phyloP scores from a whole-genome alignment of 163 green algal genomes.

The Scenedesmus sp. region DNA sequence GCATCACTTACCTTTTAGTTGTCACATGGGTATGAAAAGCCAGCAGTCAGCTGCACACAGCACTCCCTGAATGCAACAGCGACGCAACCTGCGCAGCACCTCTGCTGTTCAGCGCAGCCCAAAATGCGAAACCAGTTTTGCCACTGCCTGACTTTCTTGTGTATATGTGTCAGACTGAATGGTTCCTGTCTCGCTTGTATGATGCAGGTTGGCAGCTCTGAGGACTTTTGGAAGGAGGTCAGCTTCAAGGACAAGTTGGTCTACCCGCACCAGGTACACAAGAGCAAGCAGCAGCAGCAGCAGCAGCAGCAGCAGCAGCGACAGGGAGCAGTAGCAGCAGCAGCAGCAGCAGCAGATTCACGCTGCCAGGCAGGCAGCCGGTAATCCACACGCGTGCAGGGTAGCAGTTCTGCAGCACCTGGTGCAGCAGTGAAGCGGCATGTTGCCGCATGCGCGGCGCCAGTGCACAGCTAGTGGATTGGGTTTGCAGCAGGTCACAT shows the following conservation, averaged over 20 bases:
- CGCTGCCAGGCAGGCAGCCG: not conserved
- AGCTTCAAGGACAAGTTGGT: slow-evolving; percentile 25
- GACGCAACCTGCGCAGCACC: too few relatives aligned
- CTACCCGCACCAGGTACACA: slow-evolving; percentile 17
- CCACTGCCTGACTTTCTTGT: not conserved
- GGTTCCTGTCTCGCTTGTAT: not conserved
- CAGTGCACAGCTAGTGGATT: too few relatives aligned
- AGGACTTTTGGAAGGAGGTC: slow-evolving; percentile 46
- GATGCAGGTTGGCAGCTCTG: slow-evolving; percentile 32
- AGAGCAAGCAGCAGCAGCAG: not conserved
- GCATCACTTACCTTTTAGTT: too few relatives aligned
- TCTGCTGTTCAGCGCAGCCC: too few relatives aligned
- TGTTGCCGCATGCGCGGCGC: too few relatives aligned
- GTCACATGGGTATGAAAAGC: too few relatives aligned
- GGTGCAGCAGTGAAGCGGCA: not conserved
- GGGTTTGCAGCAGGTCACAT: not conserved
- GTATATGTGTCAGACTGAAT: not conserved
- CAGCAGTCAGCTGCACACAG: too few relatives aligned
- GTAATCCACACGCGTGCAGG: not conserved
- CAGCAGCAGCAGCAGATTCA: not conserved
- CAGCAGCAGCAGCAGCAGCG: not conserved
- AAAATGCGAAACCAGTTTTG: not conserved
- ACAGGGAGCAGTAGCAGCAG: not conserved
- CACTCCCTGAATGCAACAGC: too few relatives aligned
- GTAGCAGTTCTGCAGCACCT: not conserved